These are phyloP conservation scores for Dryadomyces quercus-mongolicae DNA, from an alignment of 2,329 filamentous ascomycete species.

Conservation along the genomic window DNA sequence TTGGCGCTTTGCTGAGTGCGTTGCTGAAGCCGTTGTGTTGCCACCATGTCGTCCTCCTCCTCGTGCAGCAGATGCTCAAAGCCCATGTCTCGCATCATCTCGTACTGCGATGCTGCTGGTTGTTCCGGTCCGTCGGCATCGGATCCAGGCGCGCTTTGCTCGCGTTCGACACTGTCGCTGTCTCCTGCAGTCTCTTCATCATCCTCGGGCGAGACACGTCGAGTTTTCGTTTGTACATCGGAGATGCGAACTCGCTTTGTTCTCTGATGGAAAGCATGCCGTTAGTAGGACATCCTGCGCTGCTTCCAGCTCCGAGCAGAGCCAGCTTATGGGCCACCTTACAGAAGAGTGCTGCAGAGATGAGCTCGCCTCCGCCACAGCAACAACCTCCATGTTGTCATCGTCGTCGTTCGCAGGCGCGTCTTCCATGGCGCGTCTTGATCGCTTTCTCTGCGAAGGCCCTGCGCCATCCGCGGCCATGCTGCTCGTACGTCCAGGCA, in stretches of 20 bases:
- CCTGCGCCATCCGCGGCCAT: neutral
- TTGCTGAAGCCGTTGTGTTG: conserved; percentile 50
- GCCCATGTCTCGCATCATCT: conserved; percentile 44
- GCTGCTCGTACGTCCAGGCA: conserved; percentile 17
- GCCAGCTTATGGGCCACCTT: conserved; percentile 8
- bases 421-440: conserved; percentile 22
- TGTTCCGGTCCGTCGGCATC: conserved; percentile 9
- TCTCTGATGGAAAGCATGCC: neutral
- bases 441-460: conserved; percentile 26
- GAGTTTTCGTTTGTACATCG: conserved; percentile 10
- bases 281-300: neutral
- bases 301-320: neutral
- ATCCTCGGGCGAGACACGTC: neutral
- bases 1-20: conserved; percentile 15
- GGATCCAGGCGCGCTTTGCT: conserved; percentile 3
- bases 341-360: conserved; percentile 27
- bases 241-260: conserved; percentile 27
- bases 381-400: conserved; percentile 17
- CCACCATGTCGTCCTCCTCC: conserved; percentile 48
- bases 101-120: conserved; percentile 47
- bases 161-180: conserved; percentile 7
- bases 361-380: conserved; percentile 29
- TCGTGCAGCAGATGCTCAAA: conserved; percentile 45
- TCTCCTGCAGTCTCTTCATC: neutral
- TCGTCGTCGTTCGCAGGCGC: conserved; percentile 19